Conservation (phyloP, 192 early-diverging fungal species). For the Blastocladiella britannica region DNA sequence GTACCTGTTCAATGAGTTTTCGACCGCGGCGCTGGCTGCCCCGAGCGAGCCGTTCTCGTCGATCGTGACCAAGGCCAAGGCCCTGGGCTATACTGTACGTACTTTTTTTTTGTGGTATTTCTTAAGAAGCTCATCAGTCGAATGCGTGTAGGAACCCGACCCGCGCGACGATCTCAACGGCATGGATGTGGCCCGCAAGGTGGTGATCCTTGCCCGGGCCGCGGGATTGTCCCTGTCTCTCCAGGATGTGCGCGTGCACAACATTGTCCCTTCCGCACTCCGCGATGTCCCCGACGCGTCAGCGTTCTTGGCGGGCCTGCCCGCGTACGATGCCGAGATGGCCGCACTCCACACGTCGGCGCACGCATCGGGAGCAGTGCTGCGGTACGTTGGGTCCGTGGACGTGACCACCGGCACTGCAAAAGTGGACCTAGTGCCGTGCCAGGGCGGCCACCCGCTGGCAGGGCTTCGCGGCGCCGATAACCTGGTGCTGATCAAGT, state of each 20-base stretch:
- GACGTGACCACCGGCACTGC: constrained; percentile 44
- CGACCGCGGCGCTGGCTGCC: constrained; percentile 22
- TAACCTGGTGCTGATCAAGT: constrained; percentile 93
- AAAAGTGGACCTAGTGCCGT: constrained; percentile 59
- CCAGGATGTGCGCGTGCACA: constrained; percentile 70
- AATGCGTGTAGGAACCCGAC: constrained; percentile 60
- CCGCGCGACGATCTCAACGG: constrained; percentile 97
- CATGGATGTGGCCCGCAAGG: constrained; percentile 98
- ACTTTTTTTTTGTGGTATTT: constrained; percentile 2
- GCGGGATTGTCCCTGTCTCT: constrained; percentile 60
- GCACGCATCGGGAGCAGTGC: constrained; percentile 40
- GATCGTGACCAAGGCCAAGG: constrained; percentile 74
- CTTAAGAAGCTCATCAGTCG: background rate
- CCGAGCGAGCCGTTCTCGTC: constrained; percentile 55
- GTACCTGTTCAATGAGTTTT: constrained; percentile 98
- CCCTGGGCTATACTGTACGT: constrained; percentile 70
- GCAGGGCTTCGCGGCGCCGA: constrained; percentile 91
- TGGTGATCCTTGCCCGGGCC: constrained; percentile 65
- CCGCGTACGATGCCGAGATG: constrained; percentile 74
- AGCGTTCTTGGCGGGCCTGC: constrained; percentile 69
- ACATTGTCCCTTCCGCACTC: constrained; percentile 82
- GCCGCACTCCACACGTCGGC: constrained; percentile 60
- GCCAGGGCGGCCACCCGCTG: constrained; percentile 75
- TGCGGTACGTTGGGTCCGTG: constrained; percentile 83
- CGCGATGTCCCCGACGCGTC: constrained; percentile 42